Evolutionary conservation across 371 early-diverging fungal species (phyloP), one percentile per base, ranked within the genome.

Genomic region (Lichtheimia hyalospora): DNA sequence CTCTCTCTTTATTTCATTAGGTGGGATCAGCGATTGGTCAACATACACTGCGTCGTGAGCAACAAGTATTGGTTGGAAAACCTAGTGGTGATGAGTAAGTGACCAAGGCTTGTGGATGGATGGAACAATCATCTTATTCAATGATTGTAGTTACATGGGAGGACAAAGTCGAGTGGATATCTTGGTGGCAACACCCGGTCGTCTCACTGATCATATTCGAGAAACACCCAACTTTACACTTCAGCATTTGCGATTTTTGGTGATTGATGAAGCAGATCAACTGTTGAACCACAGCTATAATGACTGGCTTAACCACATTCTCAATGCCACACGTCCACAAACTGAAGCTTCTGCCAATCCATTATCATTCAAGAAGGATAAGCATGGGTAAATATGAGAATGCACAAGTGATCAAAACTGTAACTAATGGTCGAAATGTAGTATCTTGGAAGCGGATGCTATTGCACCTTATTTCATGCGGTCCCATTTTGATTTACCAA

Each of bases 181-280:
- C 50, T 60, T 99, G 42, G 87, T 99, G 28, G 87, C 96, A 13
- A 98, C 99, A 41, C 99, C 99, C 8, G 98, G 98, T 28, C 86
- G 98, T 57, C 70, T 99, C 60, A 86, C 94, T 28, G 98, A 98
- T 69, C 97, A 96, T 63, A 68, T 96, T 57, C 74, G 82, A 27
- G 77, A 80, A 2, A 97, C 97, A 21, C 89, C 84, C 6, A 92
- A 92, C 63, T 95, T 95, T 64, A 92, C 91, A n/a, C 74, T 97
- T 21, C 89, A 91, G 49, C 95, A 97, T 69, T 68, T 97, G 52
- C 82, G 93, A 54, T 96, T 90, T 67, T 70, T 96, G 74, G 91
- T 91, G 25, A 84, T 89, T 71, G 99, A 99, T 78, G 99, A 99
- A 73, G 99, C 99, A 2, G 99, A 99, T 81, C 90, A 96, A 24